Conservation (phyloP, 2,329 filamentous ascomycete species). For the Pseudofabraea citricarpa region DNA sequence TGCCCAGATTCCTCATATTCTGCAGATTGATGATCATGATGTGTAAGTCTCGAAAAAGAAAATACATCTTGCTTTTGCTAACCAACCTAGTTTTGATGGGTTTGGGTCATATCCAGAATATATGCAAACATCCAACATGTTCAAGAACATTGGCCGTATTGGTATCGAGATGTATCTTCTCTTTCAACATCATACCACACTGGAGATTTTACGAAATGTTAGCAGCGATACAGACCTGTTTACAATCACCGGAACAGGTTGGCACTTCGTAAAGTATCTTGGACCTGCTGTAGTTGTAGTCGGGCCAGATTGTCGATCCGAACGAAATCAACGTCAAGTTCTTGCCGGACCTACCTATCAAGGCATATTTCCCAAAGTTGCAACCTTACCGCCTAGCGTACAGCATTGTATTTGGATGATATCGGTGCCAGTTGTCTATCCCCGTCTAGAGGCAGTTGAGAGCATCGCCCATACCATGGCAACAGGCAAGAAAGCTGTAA, state of each 20-base stretch:
- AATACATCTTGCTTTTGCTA: too few relatives aligned
- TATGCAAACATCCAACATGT: conserved; percentile 96
- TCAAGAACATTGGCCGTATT: conserved; percentile 95
- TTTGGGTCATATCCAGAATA: conserved; percentile 97
- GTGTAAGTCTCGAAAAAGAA: conserved; percentile 85
- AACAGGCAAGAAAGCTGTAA: conserved; percentile 94
- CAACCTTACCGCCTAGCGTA: conserved; percentile 82
- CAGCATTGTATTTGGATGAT: conserved; percentile 98
- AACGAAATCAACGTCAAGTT: conserved; percentile 84
- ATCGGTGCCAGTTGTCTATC: conserved; percentile 86
- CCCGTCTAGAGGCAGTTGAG: conserved; percentile 85
- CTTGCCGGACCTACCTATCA: conserved; percentile 97
- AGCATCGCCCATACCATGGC: conserved; percentile 86
- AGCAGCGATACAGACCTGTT: conserved; percentile 88
- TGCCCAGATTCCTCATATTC: conserved; percentile 91
- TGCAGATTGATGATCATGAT: conserved; percentile 94
- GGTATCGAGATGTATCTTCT: conserved; percentile 97
- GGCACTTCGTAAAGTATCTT: conserved; percentile 97
- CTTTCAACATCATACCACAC: conserved; percentile 96
- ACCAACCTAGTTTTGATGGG: conserved; percentile 74
- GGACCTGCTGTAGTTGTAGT: conserved; percentile 87
- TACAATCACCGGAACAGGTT: conserved; percentile 93
- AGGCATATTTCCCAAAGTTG: conserved; percentile 93
- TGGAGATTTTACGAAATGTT: conserved; percentile 87
- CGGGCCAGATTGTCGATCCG: conserved; percentile 86